phyloP scores from a whole-genome alignment of 768 basidiomycete genomes.

The Lyophyllum semitale region DNA sequence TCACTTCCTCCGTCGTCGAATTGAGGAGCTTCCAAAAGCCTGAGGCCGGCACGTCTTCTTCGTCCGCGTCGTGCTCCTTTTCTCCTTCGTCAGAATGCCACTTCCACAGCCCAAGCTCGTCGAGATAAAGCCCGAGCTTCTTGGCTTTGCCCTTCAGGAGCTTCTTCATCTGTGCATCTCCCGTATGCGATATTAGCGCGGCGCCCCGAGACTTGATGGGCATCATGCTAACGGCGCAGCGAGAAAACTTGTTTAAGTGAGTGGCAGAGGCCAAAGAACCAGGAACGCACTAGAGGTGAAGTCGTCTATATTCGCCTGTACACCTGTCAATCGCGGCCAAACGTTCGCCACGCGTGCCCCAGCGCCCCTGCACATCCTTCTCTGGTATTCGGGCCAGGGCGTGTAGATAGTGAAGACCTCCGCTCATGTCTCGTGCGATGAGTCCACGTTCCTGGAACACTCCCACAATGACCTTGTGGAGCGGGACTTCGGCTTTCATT shows the following conservation, averaged over 20 bases:
- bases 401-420: conserved; percentile 43
- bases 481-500: background rate
- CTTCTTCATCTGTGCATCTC: conserved; percentile 50
- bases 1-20: conserved; percentile 43
- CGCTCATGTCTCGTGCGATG: conserved; percentile 36
- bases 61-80: background rate
- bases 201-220: conserved; percentile 53
- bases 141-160: conserved; percentile 44
- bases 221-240: conserved; percentile 33
- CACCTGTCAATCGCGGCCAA: conserved; percentile 24
- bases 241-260: conserved; percentile 7
- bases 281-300: conserved; percentile 38
- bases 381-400: conserved; percentile 55
- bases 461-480: conserved; percentile 39
- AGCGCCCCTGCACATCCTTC: conserved; percentile 17
- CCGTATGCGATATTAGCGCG: conserved; percentile 55
- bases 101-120: conserved; percentile 68
- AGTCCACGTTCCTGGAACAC: conserved; percentile 47
- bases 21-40: conserved; percentile 52
- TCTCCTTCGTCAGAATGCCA: conserved; percentile 33
- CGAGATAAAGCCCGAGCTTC: conserved; percentile 48
- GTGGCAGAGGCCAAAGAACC: background rate
- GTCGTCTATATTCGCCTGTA: conserved; percentile 39
- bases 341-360: conserved; percentile 24
- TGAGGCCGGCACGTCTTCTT: background rate